phyloP scores from a whole-genome alignment of 129 eudicot genomes.

The carrot (Daucus carota) region DH1_v3.0 NC_030388.2:32585501-32586000 shows the following conservation, averaged over 20 bases:
- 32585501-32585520: conserved; percentile 25
- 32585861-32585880: not conserved
- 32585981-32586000: not conserved
- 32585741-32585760: no score
- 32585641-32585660: not conserved
- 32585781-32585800: not conserved
- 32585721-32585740: not conserved
- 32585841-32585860: not conserved
- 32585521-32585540: conserved; percentile 71
- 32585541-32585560: conserved; percentile 89
- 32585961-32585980: not conserved
- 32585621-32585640: not conserved
- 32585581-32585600: not conserved
- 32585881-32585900: not conserved
- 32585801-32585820: not conserved
- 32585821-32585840: not conserved
- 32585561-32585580: conserved; percentile 57
- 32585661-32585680: not conserved
- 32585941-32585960: not conserved
- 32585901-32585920: not conserved
- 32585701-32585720: not conserved
- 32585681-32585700: not conserved
- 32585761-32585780: not conserved
- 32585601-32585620: not conserved
- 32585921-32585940: not conserved